Evolutionary conservation across 2,329 filamentous ascomycete species (phyloP), one percentile per base, ranked within the genome.

Genomic region (Pyricularia grisea): DNA sequence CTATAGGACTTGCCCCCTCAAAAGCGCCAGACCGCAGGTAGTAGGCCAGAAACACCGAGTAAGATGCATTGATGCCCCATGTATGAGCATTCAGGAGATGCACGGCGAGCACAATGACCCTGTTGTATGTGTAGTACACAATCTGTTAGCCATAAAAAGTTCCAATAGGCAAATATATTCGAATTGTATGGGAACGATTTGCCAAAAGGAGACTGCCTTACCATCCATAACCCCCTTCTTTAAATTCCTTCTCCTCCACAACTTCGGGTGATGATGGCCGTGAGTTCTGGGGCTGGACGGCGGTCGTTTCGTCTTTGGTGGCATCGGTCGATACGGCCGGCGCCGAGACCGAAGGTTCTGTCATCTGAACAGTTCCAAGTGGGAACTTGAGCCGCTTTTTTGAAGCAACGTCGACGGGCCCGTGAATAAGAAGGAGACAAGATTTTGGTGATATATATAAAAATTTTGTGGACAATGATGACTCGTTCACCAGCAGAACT

Each of bases 51-150:
- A 88, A 88, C 50, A 88, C 83, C 65, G 80, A 78, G 71, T 85
- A 91, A 1, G 85, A 83, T 82, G 85, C 87, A 76, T 92, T 93
- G 71, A 93, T 79, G 9, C 90, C 90, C 90, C 90, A 93, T 0
- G 90, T 92, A 75, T 92, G 90, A 9, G 84, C 87, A 74, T 91
- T 91, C 69, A 91, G 84, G 71, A 87, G 77, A 67, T 84, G 82
- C 71, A 84, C 80, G 58, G 81, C 82, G 2, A 80, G 73, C n/a
- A 87, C 83, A 68, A 87, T 87, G 27, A 88, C 82, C 81, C 81
- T 82, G 50, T 64, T 82, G 67, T 64, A 23, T 31, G 66, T 67
- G 9, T 28, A 27, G n/a, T n/a, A 5, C 36, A 1, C 27, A 4
- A 27, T 30, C 42, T 30, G 25, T 55, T 23, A 27, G 58, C 5